Base-by-base conservation (phyloP, 768 basidiomycete species). In the Auriscalpium orientale region DNA sequence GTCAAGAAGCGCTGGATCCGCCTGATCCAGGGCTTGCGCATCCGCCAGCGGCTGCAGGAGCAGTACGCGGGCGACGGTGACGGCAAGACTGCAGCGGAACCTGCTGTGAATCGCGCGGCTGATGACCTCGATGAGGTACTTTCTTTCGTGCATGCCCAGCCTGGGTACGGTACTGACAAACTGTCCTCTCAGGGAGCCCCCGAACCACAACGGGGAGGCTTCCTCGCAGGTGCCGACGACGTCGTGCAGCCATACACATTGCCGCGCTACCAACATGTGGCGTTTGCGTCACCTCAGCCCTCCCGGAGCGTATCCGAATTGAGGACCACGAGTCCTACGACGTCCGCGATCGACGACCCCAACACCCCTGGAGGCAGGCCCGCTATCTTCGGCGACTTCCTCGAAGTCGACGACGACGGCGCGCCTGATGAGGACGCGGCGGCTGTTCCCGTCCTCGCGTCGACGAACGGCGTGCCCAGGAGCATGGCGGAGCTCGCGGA, bases 1-100 rank as follows among this genome's bases (percentile, higher is more conserved):
- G 87, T 84, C 0, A 70, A 95, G 60, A 95, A 93, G 68, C 83
- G 87, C 20, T 99, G 95, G 95, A 80, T 76, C 52, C 84, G 86
- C 55, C 80, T 99, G 44, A 78, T 99, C 22, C 88, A 90, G 34
- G 97, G 95, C 3, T 77, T 98, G 47, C 81, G 90, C 37, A 89
- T 98, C 57, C 81, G 93, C 15, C 79, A 89, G 63, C 81, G 92
- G 46, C 74, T 98, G 36, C 87, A 87, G 65, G 82, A 81, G 51
- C 85, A 95, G 66, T 97, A 95, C 69, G 79, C 69, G 8, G 63
- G 63, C 15, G 59, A 51, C 3, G 49, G 48, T 40, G 18, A 12
- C 13, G 37, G 21, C 18, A 35, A 37, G 4, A 21, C 22, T n/a
- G 16, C 15, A 13, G 35, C 48, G 18, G n/a, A 33, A 38, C 9